Conservation (phyloP, 345 rosid genomes). For the Eucalyptus cloeziana region DNA sequence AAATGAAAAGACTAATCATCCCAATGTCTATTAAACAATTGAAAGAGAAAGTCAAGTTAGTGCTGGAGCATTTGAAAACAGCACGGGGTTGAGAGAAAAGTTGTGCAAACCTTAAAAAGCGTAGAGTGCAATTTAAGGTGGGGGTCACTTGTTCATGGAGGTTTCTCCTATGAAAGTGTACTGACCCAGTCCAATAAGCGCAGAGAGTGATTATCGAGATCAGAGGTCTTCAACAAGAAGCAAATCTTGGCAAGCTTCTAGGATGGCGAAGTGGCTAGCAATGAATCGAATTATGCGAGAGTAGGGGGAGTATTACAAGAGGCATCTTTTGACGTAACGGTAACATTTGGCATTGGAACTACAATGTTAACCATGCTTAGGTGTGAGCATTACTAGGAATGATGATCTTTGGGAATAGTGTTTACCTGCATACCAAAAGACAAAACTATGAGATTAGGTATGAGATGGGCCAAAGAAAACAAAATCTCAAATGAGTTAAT, state of each 20-base stretch:
- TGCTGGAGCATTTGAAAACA: no score
- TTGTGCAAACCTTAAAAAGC: background rate
- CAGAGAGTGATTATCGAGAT: no score
- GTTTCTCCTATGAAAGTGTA: no score
- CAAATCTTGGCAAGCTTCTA: no score
- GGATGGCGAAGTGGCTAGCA: no score
- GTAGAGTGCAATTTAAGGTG: background rate
- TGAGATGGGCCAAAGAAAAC: background rate
- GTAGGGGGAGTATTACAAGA: no score
- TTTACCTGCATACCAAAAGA: no score
- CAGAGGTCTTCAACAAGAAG: no score
- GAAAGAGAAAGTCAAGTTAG: background rate
- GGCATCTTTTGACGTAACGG: background rate
- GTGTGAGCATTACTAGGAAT: background rate
- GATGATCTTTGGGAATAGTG: no score
- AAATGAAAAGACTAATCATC: background rate
- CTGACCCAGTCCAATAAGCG: no score
- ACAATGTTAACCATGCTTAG: background rate
- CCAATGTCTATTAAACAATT: background rate
- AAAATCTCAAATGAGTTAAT: background rate
- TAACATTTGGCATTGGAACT: background rate
- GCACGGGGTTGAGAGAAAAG: background rate
- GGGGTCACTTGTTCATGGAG: background rate
- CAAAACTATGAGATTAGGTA: no score
- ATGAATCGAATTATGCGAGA: no score